Conservation (phyloP, 306 rosid species). For the Rosa chinensis region DNA sequence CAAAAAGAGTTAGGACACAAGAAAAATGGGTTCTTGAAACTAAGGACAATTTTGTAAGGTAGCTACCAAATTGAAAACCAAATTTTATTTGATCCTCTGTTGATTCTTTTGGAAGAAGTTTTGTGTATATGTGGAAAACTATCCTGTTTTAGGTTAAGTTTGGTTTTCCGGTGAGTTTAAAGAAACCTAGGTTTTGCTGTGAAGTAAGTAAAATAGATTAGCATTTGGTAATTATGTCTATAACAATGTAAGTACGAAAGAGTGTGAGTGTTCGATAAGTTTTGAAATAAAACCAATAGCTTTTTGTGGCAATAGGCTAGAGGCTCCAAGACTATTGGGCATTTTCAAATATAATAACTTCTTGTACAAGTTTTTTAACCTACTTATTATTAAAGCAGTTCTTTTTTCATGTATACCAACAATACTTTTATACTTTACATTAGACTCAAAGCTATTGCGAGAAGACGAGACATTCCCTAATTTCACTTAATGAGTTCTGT, state of each 20-base stretch:
- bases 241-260: neutral
- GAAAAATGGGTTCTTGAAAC: constrained; percentile 13
- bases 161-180: neutral
- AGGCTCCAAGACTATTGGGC: neutral
- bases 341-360: neutral
- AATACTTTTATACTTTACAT: neutral
- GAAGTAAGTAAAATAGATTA: neutral
- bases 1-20: constrained; percentile 19
- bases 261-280: neutral
- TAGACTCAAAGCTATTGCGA: too few species aligned
- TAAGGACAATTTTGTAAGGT: constrained; percentile 8
- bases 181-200: neutral
- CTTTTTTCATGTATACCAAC: neutral
- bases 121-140: neutral
- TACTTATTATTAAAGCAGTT: neutral
- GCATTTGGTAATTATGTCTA: neutral
- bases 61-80: constrained; percentile 22
- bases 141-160: neutral
- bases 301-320: neutral
- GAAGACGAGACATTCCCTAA: too few species aligned
- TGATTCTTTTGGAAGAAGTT: neutral
- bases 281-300: neutral
- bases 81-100: neutral
- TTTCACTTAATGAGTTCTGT: too few species aligned
- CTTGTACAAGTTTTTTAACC: neutral